These are phyloP conservation scores for Pascua sp. DNA, from an alignment of 1,284 basidiomycete genomes.

Conservation along the genomic window DNA sequence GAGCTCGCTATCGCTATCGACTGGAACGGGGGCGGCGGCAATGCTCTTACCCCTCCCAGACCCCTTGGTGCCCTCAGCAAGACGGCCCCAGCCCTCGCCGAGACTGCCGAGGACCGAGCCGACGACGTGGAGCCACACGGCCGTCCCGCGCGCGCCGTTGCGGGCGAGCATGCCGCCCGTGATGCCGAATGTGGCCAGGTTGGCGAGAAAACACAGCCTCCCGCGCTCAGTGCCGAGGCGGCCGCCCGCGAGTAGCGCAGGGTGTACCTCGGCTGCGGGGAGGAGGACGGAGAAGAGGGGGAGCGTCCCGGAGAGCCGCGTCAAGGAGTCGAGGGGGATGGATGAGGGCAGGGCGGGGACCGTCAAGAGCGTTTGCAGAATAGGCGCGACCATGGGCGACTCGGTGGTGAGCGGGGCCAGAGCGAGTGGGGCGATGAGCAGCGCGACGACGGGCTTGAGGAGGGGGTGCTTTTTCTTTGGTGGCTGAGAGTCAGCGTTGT, in stretches of 20 bases:
- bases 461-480: constrained; percentile 44
- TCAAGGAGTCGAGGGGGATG: constrained; percentile 44
- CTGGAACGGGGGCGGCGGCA: constrained; percentile 2
- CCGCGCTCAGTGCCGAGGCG: constrained; percentile 34
- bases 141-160: constrained; percentile 23
- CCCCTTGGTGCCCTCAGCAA: constrained; percentile 29
- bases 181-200: constrained; percentile 48
- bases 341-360: constrained; percentile 41
- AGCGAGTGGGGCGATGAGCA: constrained; percentile 36
- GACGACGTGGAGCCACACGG: constrained; percentile 40
- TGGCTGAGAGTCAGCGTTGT: constrained; percentile 4
- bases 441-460: constrained; percentile 29
- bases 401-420: constrained; percentile 9
- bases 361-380: constrained; percentile 39
- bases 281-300: constrained; percentile 41
- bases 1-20: constrained; percentile 21
- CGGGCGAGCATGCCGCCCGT: constrained; percentile 41
- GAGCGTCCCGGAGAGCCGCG: constrained; percentile 36
- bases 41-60: not conserved
- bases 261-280: constrained; percentile 28
- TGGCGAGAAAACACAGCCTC: constrained; percentile 45
- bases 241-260: constrained; percentile 24
- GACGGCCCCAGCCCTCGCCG: constrained; percentile 43
- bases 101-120: constrained; percentile 28
- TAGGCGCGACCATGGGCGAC: constrained; percentile 25